phyloP scores from a whole-genome alignment of 768 basidiomycete species.

The Lyophyllum decastes region DNA sequence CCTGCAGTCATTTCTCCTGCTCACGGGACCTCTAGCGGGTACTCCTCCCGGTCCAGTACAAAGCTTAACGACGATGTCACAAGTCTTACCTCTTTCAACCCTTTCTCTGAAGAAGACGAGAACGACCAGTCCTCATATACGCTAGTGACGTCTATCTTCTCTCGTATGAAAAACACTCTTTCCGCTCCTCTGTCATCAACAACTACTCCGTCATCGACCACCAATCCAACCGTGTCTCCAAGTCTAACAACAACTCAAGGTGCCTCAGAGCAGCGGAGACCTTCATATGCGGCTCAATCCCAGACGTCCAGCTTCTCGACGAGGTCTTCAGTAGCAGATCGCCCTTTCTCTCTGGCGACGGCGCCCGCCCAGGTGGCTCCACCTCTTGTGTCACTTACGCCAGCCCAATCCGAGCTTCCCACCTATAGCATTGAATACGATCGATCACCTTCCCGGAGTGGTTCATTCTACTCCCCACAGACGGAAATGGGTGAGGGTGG shows the following conservation, averaged over 20 bases:
- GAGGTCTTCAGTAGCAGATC: slow-evolving; percentile 50
- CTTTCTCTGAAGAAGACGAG: slow-evolving; percentile 92
- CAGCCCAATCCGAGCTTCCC: slow-evolving; percentile 78
- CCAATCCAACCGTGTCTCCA: slow-evolving; percentile 31
- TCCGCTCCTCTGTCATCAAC: slow-evolving; percentile 64
- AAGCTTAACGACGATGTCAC: slow-evolving; percentile 63
- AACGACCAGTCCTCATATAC: slow-evolving; percentile 87
- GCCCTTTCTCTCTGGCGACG: slow-evolving; percentile 57
- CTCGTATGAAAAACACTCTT: slow-evolving; percentile 79
- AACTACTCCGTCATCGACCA: slow-evolving; percentile 39
- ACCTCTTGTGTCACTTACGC: slow-evolving; percentile 83
- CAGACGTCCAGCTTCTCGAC: slow-evolving; percentile 50
- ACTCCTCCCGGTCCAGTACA: slow-evolving; percentile 61
- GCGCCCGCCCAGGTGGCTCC: slow-evolving; percentile 66
- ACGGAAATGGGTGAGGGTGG: slow-evolving; percentile 58
- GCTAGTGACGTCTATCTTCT: slow-evolving; percentile 78
- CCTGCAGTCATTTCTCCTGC: slow-evolving; percentile 33
- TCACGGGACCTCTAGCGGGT: slow-evolving; percentile 36
- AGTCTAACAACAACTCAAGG: slow-evolving; percentile 20
- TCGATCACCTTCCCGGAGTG: slow-evolving; percentile 53
- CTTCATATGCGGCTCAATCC: slow-evolving; percentile 49
- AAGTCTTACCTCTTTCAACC: slow-evolving; percentile 85
- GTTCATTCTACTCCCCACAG: slow-evolving; percentile 49
- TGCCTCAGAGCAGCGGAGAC: slow-evolving; percentile 57
- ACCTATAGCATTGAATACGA: slow-evolving; percentile 70